These are phyloP conservation scores for Tubosaeta sp. DNA, from an alignment of 768 basidiomycete genomes.

Conservation along the genomic window DNA sequence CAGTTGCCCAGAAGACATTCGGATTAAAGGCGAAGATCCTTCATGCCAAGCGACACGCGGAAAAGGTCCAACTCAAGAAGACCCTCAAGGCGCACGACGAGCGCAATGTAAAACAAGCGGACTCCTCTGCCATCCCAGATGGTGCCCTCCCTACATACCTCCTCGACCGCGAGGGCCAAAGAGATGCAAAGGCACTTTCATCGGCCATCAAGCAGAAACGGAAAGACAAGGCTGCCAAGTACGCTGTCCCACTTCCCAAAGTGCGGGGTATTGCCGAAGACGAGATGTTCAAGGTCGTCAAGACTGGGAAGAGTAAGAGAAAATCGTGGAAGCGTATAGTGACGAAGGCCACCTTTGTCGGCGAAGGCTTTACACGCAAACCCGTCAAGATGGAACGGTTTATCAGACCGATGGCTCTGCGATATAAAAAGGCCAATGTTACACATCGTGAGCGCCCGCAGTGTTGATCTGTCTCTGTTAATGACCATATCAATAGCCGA, in stretches of 20 bases:
- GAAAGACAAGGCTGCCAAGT: constrained; percentile 99
- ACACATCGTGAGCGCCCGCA: constrained; percentile 78
- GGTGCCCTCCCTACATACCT: constrained; percentile 94
- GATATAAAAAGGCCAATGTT: constrained; percentile 98
- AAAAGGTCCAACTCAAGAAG: constrained; percentile 99
- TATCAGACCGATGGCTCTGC: constrained; percentile 93
- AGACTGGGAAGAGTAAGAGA: constrained; percentile 93
- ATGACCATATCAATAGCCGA: constrained; percentile 56
- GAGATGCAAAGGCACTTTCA: constrained; percentile 94
- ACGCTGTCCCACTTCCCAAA: constrained; percentile 93
- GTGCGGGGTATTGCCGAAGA: constrained; percentile 98
- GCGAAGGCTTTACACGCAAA: constrained; percentile 95
- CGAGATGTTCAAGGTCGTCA: constrained; percentile 99
- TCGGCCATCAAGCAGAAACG: constrained; percentile 97
- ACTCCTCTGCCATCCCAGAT: constrained; percentile 76
- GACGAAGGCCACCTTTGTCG: constrained; percentile 98
- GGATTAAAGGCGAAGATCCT: constrained; percentile 98
- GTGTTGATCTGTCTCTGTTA: neutral
- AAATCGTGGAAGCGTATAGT: constrained; percentile 99
- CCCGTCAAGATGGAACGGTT: constrained; percentile 99
- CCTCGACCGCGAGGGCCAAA: constrained; percentile 96
- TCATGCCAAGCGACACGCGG: constrained; percentile 92
- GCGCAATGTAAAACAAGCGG: constrained; percentile 93
- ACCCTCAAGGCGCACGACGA: constrained; percentile 99
- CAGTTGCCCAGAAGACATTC: constrained; percentile 87